Percentiles rank a stretch among this genome's conserved stretches.
phyloP scores from a whole-genome alignment of 768 basidiomycete genomes.

The Chiua virens region DNA sequence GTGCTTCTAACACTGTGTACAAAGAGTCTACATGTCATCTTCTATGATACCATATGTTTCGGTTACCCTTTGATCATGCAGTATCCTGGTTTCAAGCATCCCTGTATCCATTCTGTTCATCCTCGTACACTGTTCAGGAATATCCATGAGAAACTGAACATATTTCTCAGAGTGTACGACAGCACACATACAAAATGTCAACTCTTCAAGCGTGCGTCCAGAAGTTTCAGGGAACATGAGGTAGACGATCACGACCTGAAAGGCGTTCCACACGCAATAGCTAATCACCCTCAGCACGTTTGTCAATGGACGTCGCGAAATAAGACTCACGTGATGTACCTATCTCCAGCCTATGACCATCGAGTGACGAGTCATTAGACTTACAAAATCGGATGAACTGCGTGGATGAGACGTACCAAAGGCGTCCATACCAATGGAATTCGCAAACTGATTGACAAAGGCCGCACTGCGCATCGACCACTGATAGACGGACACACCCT shows the following conservation, averaged over 20 bases:
- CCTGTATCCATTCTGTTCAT: neutral
- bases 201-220: slow-evolving; percentile 17
- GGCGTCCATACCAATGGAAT: slow-evolving; percentile 2
- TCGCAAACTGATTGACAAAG: slow-evolving; percentile 3
- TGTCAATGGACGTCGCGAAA: no score
- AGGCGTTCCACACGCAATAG: slow-evolving; percentile 15
- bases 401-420: neutral
- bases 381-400: no score
- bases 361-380: no score
- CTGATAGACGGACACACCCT: slow-evolving; percentile 61
- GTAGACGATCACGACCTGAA: slow-evolving; percentile 16
- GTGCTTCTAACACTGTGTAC: no score
- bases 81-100: neutral
- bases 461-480: slow-evolving; percentile 47
- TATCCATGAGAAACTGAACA: slow-evolving; percentile 24
- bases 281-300: neutral
- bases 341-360: no score
- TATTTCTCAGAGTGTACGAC: no score
- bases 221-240: slow-evolving; percentile 21
- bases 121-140: slow-evolving; percentile 19
- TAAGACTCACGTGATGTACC: no score
- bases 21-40: neutral
- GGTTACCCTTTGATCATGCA: neutral
- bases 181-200: slow-evolving; percentile 15
- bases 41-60: neutral